Conservation (phyloP, 805 yeast genomes). For the Lipomyces kockii region DNA sequence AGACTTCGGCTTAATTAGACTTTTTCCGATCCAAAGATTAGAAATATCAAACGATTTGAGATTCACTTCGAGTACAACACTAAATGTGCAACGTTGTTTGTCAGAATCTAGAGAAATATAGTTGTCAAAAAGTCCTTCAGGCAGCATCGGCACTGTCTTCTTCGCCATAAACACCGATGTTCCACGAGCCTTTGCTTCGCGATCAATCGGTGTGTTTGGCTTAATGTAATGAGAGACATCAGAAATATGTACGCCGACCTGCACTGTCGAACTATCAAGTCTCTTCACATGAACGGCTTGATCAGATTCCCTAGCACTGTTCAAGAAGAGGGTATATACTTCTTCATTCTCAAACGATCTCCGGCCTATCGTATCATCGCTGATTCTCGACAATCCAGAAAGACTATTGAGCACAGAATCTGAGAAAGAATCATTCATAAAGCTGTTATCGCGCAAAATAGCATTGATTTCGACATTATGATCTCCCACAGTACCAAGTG, state of each 20-base stretch:
- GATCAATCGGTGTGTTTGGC: constrained; percentile 77
- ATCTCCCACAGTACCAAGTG: constrained; percentile 80
- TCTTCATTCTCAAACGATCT: constrained; percentile 60
- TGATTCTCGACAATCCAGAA: constrained; percentile 7
- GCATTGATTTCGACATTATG: constrained; percentile 82
- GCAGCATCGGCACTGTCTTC: constrained; percentile 67
- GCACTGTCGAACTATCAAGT: constrained; percentile 62
- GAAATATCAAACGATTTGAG: constrained; percentile 70
- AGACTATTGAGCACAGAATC: constrained; percentile 46
- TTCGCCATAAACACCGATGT: constrained; percentile 89
- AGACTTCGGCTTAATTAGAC: constrained; percentile 67
- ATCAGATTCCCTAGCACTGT: constrained; percentile 61
- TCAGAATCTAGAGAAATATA: constrained; percentile 63
- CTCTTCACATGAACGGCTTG: constrained; percentile 82
- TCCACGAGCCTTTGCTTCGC: constrained; percentile 88
- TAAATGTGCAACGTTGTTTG: constrained; percentile 66
- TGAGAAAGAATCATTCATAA: constrained; percentile 49
- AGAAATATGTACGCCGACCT: constrained; percentile 82
- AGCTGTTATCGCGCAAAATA: constrained; percentile 70
- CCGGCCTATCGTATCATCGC: constrained; percentile 47
- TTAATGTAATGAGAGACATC: constrained; percentile 76
- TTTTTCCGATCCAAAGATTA: constrained; percentile 76
- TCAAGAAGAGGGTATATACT: constrained; percentile 65
- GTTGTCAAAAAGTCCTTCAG: constrained; percentile 62
- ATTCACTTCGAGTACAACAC: constrained; percentile 81